These are phyloP conservation scores for Pestalotiopsis fici DNA, from an alignment of 2,329 filamentous ascomycete genomes.

Conservation along the genomic window DNA sequence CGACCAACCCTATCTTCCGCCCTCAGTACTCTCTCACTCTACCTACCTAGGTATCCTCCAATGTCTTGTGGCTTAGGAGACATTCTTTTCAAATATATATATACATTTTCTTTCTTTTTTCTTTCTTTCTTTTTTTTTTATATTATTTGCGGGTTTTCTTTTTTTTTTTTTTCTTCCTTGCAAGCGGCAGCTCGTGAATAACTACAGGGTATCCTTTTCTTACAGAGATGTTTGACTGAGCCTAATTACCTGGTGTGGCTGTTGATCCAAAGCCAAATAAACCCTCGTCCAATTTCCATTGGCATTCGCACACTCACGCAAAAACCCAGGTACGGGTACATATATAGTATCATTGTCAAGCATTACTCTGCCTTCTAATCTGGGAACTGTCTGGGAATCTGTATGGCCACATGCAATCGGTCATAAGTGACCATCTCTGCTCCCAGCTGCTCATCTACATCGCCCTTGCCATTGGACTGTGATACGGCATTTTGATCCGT, in stretches of 20 bases:
- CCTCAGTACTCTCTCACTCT: neutral
- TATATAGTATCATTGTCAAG: neutral
- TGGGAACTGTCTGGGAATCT: neutral
- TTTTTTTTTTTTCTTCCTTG: too few relatives aligned
- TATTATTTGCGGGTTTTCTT: neutral
- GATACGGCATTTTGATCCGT: neutral
- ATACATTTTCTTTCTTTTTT: neutral
- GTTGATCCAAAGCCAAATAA: neutral
- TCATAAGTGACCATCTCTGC: slow-evolving; percentile 5
- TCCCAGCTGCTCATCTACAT: neutral
- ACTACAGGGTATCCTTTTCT: neutral
- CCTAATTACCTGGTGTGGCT: neutral
- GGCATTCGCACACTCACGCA: neutral
- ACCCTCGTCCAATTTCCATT: neutral
- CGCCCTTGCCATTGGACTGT: neutral
- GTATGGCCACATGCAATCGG: neutral
- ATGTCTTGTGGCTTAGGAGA: too few relatives aligned
- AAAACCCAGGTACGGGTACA: neutral
- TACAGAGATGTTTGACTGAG: neutral
- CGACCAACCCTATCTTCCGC: neutral
- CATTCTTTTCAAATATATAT: neutral
- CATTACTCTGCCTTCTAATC: neutral
- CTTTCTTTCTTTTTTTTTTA: neutral
- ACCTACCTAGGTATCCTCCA: neutral
- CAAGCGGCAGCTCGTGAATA: neutral